These are phyloP conservation scores for Chrysosphaeria jannelii DNA, from an alignment of 2,329 filamentous ascomycete genomes.

Conservation along the genomic window DNA sequence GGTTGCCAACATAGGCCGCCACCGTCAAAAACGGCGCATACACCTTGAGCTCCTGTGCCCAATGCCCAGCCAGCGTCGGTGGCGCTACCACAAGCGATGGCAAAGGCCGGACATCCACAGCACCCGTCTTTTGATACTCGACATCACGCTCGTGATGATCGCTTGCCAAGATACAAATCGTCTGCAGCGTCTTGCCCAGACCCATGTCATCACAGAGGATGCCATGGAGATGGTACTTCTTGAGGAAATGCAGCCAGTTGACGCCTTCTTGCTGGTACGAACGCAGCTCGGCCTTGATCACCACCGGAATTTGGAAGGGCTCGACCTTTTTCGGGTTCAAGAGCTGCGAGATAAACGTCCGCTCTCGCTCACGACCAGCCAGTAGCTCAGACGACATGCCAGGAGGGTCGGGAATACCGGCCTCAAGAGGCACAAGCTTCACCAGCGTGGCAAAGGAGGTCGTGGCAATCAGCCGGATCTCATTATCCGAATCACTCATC, in stretches of 20 bases:
- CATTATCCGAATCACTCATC: slow-evolving; percentile 96
- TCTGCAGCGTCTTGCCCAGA: slow-evolving; percentile 89
- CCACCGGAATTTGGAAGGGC: slow-evolving; percentile 71
- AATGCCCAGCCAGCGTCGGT: slow-evolving; percentile 85
- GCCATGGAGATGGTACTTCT: slow-evolving; percentile 89
- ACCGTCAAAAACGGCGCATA: slow-evolving; percentile 85
- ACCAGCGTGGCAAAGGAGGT: slow-evolving; percentile 93
- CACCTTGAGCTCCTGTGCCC: slow-evolving; percentile 90
- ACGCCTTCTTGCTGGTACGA: slow-evolving; percentile 97
- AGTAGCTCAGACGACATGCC: slow-evolving; percentile 71
- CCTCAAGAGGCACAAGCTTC: slow-evolving; percentile 87
- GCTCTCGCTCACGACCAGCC: slow-evolving; percentile 70
- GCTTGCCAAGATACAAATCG: slow-evolving; percentile 89
- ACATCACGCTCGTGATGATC: slow-evolving; percentile 85
- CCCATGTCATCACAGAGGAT: slow-evolving; percentile 99
- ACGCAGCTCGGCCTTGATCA: slow-evolving; percentile 85
- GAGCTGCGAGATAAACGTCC: slow-evolving; percentile 90
- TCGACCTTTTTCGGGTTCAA: slow-evolving; percentile 94
- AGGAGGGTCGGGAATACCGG: slow-evolving; percentile 86
- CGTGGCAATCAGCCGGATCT: slow-evolving; percentile 76
- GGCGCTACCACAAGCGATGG: slow-evolving; percentile 90
- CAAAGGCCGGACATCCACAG: slow-evolving; percentile 46
- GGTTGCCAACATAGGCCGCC: slow-evolving; percentile 73
- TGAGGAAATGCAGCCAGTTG: slow-evolving; percentile 95
- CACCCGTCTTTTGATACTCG: slow-evolving; percentile 58